Evolutionary conservation across 768 basidiomycete species (phyloP).

Genomic region (Suillus luteus): DNA sequence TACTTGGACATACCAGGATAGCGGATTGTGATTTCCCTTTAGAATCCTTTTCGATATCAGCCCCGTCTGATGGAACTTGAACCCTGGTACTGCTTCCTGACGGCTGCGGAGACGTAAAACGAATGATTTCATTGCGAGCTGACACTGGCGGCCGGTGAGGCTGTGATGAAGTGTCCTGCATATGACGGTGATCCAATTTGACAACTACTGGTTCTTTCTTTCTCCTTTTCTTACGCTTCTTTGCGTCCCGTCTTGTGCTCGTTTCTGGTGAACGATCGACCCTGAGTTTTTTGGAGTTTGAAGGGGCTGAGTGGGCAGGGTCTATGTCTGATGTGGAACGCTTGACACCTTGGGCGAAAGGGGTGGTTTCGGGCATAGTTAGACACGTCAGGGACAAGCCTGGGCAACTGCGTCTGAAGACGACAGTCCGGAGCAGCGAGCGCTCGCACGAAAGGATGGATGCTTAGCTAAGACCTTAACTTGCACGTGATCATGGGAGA

Average conservation of each 20-base stretch:
- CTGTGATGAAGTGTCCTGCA: conserved; percentile 11
- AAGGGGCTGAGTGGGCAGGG: conserved; percentile 14
- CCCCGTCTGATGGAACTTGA: neutral
- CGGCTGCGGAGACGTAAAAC: conserved; percentile 23
- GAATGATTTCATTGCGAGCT: conserved; percentile 28
- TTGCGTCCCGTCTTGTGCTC: conserved; percentile 22
- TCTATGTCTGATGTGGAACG: conserved; percentile 28
- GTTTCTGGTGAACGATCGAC: conserved; percentile 21
- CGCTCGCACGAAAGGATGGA: neutral
- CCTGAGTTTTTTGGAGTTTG: conserved; percentile 28
- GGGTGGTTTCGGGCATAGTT: conserved; percentile 17
- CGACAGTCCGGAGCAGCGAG: neutral
- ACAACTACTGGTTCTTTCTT: conserved; percentile 31
- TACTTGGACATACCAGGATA: neutral
- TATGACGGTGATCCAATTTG: conserved; percentile 21
- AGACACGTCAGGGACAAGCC: conserved; percentile 22
- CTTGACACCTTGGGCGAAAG: conserved; percentile 14
- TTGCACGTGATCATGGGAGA: neutral
- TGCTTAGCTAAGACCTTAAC: neutral
- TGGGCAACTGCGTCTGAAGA: conserved; percentile 4
- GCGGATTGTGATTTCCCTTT: too few species aligned
- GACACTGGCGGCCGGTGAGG: conserved; percentile 22
- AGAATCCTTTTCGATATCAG: neutral
- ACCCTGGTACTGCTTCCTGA: conserved; percentile 2
- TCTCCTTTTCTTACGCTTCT: conserved; percentile 31